Percentiles rank a stretch among this genome's conserved stretches.
Conservation (phyloP, 345 rosid genomes). For the Raphanus sativus region DNA sequence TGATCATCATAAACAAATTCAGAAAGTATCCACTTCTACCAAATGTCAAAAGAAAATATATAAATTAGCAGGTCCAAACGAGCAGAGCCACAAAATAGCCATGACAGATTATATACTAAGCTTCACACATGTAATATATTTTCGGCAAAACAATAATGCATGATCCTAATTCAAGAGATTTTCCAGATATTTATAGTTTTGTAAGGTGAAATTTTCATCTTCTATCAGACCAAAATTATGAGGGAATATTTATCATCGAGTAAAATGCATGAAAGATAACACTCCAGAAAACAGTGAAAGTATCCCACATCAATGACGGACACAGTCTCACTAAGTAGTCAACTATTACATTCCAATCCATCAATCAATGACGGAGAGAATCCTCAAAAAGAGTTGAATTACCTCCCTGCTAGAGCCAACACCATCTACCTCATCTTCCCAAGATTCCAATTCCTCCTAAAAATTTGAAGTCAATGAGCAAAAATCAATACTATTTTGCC, state of each 20-base stretch:
- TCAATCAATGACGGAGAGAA: neutral
- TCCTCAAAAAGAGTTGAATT: constrained; percentile 9
- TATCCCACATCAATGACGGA: neutral
- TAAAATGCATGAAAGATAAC: constrained; percentile 1
- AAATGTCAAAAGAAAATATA: constrained; percentile 1
- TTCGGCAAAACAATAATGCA: neutral
- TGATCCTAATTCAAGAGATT: constrained; percentile 6
- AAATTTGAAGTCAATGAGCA: constrained; percentile 18
- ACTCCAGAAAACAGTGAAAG: neutral
- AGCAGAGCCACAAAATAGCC: constrained; percentile 3
- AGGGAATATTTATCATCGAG: neutral
- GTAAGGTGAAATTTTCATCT: neutral
- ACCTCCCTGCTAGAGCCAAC: constrained; percentile 52
- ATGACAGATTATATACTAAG: constrained; percentile 2
- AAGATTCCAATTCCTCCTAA: constrained; percentile 63
- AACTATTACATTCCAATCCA: neutral
- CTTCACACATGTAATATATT: neutral
- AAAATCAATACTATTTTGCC: neutral
- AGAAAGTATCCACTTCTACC: constrained; percentile 5
- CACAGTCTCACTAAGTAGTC: constrained; percentile 5
- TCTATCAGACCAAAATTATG: neutral
- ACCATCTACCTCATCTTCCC: constrained; percentile 65
- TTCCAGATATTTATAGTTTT: constrained; percentile 11
- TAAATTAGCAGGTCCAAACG: neutral
- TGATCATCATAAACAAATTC: constrained; percentile 11